These are phyloP conservation scores for Aspergillus versicolor DNA, from an alignment of 2,329 filamentous ascomycete genomes.

Conservation along the genomic window DNA sequence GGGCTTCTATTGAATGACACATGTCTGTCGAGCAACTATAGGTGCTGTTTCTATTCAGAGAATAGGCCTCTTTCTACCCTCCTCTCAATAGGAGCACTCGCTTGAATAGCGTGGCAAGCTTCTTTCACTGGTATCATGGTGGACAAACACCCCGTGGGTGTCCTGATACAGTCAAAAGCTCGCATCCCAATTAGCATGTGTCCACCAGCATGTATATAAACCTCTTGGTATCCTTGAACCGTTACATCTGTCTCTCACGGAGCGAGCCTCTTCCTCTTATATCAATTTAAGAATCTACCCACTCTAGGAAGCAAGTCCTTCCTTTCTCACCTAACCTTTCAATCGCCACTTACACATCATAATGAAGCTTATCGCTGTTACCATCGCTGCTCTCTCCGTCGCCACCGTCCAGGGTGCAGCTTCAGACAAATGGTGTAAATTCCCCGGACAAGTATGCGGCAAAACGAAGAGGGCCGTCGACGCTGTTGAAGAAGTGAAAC, in stretches of 20 bases:
- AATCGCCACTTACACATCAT: slow-evolving; percentile 21
- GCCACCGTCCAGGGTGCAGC: slow-evolving; percentile 33
- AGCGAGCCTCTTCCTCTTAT: neutral
- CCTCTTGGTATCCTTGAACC: neutral
- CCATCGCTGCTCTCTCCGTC: slow-evolving; percentile 43
- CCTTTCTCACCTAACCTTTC: neutral
- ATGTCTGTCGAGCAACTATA: neutral
- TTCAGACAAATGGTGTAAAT: slow-evolving; percentile 32
- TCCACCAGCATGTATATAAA: neutral
- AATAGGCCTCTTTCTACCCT: neutral
- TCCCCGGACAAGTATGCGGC: slow-evolving; percentile 46
- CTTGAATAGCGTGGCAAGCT: slow-evolving; percentile 9
- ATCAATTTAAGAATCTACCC: neutral
- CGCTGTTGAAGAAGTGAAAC: slow-evolving; percentile 56
- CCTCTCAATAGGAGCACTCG: slow-evolving; percentile 1
- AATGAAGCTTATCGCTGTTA: slow-evolving; percentile 51
- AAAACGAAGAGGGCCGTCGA: slow-evolving; percentile 65
- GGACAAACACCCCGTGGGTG: neutral
- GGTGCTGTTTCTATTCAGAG: slow-evolving; percentile 2
- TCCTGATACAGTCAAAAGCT: neutral
- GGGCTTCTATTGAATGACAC: neutral
- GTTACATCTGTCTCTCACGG: neutral
- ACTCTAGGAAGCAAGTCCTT: neutral
- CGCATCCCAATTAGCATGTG: neutral
- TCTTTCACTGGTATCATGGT: neutral